phyloP scores from a whole-genome alignment of 2,329 filamentous ascomycete species.

The Fusarium setosum region DNA sequence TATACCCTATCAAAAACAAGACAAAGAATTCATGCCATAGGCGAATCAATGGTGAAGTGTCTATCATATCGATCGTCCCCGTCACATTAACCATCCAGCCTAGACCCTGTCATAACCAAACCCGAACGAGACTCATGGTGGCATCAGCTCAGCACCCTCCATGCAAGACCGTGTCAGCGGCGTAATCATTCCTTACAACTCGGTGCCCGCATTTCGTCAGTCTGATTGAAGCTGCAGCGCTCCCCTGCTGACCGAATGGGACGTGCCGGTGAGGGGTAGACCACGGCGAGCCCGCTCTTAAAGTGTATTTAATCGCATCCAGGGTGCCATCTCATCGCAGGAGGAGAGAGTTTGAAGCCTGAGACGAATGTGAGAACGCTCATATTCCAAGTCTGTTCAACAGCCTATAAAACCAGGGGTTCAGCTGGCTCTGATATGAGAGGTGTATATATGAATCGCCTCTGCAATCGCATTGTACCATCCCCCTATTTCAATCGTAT shows the following conservation, averaged over 20 bases:
- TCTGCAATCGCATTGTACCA: not conserved
- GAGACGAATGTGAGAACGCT: too few species aligned
- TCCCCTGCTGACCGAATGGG: constrained; percentile 6
- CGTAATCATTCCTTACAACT: constrained; percentile 29
- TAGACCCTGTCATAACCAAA: too few species aligned
- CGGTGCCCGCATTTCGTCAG: constrained; percentile 33
- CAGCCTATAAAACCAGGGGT: too few species aligned
- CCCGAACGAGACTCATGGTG: not conserved
- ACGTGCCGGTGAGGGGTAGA: constrained; percentile 38
- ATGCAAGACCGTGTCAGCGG: constrained; percentile 23
- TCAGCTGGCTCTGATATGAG: not conserved
- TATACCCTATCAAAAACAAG: too few species aligned
- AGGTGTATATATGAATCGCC: constrained; percentile 18
- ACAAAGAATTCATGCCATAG: too few species aligned
- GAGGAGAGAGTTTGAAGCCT: not conserved
- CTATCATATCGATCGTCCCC: too few species aligned
- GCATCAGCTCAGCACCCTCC: not conserved
- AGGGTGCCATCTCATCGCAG: not conserved
- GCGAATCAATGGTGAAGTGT: too few species aligned
- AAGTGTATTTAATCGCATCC: constrained; percentile 16
- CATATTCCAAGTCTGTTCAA: too few species aligned
- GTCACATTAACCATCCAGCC: too few species aligned
- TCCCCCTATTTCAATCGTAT: not conserved
- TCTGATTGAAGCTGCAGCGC: constrained; percentile 20
- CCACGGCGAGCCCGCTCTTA: not conserved